phyloP scores from a whole-genome alignment of 768 basidiomycete species.

The Pleurotus ostreatus region DNA sequence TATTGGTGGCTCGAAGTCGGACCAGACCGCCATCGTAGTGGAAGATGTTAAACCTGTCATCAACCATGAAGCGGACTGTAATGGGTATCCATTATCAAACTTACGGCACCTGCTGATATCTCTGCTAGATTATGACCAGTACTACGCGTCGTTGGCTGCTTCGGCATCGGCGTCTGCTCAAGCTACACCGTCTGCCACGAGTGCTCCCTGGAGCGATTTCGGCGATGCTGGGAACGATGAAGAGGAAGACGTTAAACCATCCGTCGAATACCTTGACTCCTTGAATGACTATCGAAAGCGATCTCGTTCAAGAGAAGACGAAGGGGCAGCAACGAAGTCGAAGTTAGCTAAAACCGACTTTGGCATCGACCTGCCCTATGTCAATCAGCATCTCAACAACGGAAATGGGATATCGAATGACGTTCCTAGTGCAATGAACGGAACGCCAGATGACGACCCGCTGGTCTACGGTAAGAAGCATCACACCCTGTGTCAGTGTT shows the following conservation, averaged over 20 bases:
- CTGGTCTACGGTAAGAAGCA: conserved; percentile 57
- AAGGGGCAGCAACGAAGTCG: conserved; percentile 29
- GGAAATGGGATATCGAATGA: conserved; percentile 17
- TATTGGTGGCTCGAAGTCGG: conserved; percentile 31
- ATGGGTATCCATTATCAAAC: neutral
- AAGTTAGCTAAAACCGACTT: conserved; percentile 43
- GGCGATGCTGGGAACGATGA: conserved; percentile 54
- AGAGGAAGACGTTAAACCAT: conserved; percentile 68
- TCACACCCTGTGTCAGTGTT: neutral
- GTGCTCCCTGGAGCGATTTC: conserved; percentile 38
- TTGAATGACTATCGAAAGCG: conserved; percentile 73
- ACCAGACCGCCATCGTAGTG: conserved; percentile 10
- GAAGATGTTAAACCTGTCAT: conserved; percentile 41
- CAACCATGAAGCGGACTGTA: conserved; percentile 65
- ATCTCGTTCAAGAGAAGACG: conserved; percentile 63
- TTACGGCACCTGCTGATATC: neutral
- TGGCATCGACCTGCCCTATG: conserved; percentile 8
- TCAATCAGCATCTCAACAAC: conserved; percentile 20
- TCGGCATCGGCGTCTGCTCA: conserved; percentile 52
- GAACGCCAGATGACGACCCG: conserved; percentile 47
- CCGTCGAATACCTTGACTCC: conserved; percentile 61
- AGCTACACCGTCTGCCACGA: conserved; percentile 56
- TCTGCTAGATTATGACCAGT: conserved; percentile 68
- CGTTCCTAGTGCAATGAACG: conserved; percentile 12
- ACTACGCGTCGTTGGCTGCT: conserved; percentile 75